phyloP scores from a whole-genome alignment of 352 stramenopile species.

The Globisporangium spinosum region DNA sequence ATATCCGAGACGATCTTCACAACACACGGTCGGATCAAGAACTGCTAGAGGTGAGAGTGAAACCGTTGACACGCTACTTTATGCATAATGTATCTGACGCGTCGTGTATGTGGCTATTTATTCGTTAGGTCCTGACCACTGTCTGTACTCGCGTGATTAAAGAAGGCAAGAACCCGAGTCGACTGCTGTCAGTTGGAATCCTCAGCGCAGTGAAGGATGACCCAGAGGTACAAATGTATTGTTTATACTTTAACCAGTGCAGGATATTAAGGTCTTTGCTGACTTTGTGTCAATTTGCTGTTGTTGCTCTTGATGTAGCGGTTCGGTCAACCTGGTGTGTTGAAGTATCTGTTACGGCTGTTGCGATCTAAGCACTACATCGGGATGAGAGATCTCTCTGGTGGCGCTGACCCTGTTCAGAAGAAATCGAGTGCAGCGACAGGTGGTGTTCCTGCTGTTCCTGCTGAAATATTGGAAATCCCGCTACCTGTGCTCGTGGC shows the following conservation, averaged over 20 bases:
- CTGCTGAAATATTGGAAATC: constrained; percentile 44
- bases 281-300: neutral
- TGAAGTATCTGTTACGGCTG: constrained; percentile 77
- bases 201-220: constrained; percentile 58
- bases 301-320: constrained; percentile 19
- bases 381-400: constrained; percentile 34
- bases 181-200: constrained; percentile 56
- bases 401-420: neutral
- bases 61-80: neutral
- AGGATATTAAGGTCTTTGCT: neutral
- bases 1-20: constrained; percentile 43
- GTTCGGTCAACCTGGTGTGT: constrained; percentile 48
- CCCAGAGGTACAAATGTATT: constrained; percentile 26
- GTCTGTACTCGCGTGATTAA: constrained; percentile 51
- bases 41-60: constrained; percentile 40
- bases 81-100: neutral
- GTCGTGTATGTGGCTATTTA: neutral
- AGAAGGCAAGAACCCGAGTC: constrained; percentile 49
- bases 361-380: constrained; percentile 82
- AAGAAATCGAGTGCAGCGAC: constrained; percentile 31
- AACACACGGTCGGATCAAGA: constrained; percentile 24
- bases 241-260: neutral
- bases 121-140: constrained; percentile 41
- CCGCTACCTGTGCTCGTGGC: constrained; percentile 66
- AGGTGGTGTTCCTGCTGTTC: constrained; percentile 14